Evolutionary conservation across 1,284 basidiomycete species (phyloP).

Genomic region (Lignosus rhinocerotis): DNA sequence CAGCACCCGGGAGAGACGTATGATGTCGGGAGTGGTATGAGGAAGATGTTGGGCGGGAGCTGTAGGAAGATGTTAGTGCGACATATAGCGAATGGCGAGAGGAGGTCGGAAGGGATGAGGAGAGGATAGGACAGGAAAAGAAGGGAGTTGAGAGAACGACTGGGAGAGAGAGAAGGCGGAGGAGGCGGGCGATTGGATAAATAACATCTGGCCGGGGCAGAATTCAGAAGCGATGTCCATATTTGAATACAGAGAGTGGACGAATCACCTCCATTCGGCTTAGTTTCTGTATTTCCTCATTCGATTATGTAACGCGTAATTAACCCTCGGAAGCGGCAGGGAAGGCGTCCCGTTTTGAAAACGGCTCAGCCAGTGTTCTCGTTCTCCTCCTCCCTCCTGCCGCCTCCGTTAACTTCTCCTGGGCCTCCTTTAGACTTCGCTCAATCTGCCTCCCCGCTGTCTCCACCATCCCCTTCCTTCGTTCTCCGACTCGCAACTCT

Average conservation of each 20-base stretch:
- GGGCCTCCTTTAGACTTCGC: constrained; percentile 3
- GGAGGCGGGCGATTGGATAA: constrained; percentile 21
- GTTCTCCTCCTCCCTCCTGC: constrained; percentile 15
- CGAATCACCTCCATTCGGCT: constrained; percentile 22
- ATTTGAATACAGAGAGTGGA: constrained; percentile 22
- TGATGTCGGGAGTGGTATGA: constrained; percentile 16
- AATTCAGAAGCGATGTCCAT: constrained; percentile 26
- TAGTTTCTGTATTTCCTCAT: constrained; percentile 20
- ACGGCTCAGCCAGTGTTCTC: too few species aligned
- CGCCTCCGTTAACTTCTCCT: background rate
- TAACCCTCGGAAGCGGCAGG: constrained; percentile 25
- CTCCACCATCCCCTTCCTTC: background rate
- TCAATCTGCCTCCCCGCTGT: background rate
- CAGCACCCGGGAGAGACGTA: constrained; percentile 20
- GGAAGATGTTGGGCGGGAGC: constrained; percentile 16
- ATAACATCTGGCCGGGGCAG: constrained; percentile 24
- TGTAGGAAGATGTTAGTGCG: constrained; percentile 16
- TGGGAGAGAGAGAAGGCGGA: constrained; percentile 18
- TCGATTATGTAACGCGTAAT: constrained; percentile 24
- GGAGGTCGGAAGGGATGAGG: background rate
- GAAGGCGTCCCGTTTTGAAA: constrained; percentile 15
- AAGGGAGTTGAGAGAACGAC: constrained; percentile 14
- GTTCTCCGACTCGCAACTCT: background rate
- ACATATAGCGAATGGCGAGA: background rate
- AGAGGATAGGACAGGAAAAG: background rate